Conservation (phyloP, 176 grass and related monocot species). For the Pontederia crassipes region DNA sequence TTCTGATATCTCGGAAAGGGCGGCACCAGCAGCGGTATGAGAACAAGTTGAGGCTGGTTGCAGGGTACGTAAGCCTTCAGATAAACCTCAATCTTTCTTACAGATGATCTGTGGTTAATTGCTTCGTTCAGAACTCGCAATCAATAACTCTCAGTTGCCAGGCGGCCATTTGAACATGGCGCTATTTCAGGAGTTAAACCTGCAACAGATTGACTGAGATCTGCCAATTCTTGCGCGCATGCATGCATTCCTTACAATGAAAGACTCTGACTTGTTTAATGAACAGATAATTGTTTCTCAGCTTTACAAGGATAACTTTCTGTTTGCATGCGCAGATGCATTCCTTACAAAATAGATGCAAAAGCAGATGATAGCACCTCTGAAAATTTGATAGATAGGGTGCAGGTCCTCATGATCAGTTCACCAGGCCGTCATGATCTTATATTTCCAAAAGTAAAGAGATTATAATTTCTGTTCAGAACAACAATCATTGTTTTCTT, state of each 20-base stretch:
- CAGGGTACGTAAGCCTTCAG: slow-evolving; percentile 3
- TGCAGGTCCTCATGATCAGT: slow-evolving; percentile 77
- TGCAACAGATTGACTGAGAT: not conserved
- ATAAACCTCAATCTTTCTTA: too few relatives aligned
- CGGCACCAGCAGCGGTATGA: slow-evolving; percentile 15
- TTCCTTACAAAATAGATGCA: slow-evolving; percentile 15
- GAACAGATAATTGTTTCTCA: too few relatives aligned
- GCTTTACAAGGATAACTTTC: not conserved
- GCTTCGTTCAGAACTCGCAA: too few relatives aligned
- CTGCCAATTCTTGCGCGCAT: not conserved
- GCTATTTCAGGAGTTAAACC: not conserved
- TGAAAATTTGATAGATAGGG: slow-evolving; percentile 26
- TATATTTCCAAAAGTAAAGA: slow-evolving; percentile 67
- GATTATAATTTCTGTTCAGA: slow-evolving; percentile 1
- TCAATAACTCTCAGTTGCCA: too few relatives aligned
- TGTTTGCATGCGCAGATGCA: slow-evolving; percentile 13
- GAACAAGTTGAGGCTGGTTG: slow-evolving; percentile 8
- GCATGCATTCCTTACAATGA: too few relatives aligned
- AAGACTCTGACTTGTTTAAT: too few relatives aligned
- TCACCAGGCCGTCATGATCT: slow-evolving; percentile 53
- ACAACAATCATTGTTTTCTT: not conserved
- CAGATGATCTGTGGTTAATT: too few relatives aligned
- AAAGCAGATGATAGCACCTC: not conserved
- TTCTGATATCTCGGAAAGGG: slow-evolving; percentile 4
- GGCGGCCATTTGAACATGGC: too few relatives aligned